Base-by-base conservation (phyloP, 2,329 filamentous ascomycete genomes). In the Fusarium irregulare region DNA sequence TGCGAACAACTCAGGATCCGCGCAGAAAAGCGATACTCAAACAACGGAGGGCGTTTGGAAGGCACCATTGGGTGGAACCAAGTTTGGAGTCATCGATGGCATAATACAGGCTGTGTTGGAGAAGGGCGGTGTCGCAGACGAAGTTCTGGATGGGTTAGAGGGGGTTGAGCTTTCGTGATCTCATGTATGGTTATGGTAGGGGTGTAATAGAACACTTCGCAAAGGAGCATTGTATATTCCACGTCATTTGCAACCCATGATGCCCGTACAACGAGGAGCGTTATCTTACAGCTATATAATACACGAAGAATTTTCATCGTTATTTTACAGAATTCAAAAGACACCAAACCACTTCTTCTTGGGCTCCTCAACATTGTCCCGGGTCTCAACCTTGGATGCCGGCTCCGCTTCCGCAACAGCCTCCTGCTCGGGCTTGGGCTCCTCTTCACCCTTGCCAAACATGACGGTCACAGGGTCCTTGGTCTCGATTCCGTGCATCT, bases 261-360 rank as follows among this genome's bases (percentile, higher is more conserved):
- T 56, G 57, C 32, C 54, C 60, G 21, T 56, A 49, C 47, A 58
- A 41, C 41, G 51, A 55, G 48, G 47, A 58, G 65, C 62, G 58
- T 60, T 56, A 66, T 59, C 60, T 51, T 66, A 65, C 53, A 63
- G 56, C 27, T 67, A 66, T 70, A 70, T 71, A 48, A 55, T 73
- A 72, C 66, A 51, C 54, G 47, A 60, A 68, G 44, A 59, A 56
- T 61, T 49, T 46, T 40, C 23, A 30, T 32, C 40, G 44, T 50
- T 69, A 32, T 59, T 54, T 59, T 59, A 66, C 51, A 57, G 27
- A 53, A 59, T 60, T 80, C 78, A 94, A 86, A 93, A 97, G 76
- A 97, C 91, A 16, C 93, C 93, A 74, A 96, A 83, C 88, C 92
- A 94, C 84, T 93, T 94, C 87, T 94, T 94, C 60, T 89, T 80